These are phyloP conservation scores for Claviceps cyperi DNA, from an alignment of 2,329 filamentous ascomycete genomes.

Conservation along the genomic window DNA sequence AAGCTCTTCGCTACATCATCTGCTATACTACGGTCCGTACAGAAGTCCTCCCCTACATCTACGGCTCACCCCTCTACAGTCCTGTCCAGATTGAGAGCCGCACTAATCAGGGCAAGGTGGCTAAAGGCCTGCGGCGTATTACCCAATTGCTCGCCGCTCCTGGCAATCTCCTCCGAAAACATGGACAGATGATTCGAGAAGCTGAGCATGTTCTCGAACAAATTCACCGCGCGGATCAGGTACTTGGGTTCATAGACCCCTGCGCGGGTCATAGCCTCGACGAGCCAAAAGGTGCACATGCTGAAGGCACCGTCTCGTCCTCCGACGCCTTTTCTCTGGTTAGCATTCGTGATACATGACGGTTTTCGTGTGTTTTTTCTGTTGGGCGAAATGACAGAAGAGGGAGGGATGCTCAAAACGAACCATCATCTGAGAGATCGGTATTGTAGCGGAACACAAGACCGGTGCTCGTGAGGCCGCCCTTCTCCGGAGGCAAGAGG, in stretches of 20 bases:
- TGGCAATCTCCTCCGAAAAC: slow-evolving; percentile 66
- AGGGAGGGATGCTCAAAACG: not conserved
- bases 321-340: slow-evolving; percentile 41
- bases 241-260: slow-evolving; percentile 51
- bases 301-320: slow-evolving; percentile 63
- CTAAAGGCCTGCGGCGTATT: slow-evolving; percentile 72
- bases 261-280: slow-evolving; percentile 62
- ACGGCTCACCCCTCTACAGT: slow-evolving; percentile 17
- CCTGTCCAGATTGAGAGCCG: slow-evolving; percentile 60
- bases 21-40: too few relatives aligned
- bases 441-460: slow-evolving; percentile 66
- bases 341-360: not conserved
- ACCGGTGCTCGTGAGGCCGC: slow-evolving; percentile 59
- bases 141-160: slow-evolving; percentile 61
- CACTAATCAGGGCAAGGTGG: slow-evolving; percentile 60
- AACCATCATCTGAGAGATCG: slow-evolving; percentile 53
- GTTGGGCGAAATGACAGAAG: not conserved
- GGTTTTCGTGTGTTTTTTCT: not conserved
- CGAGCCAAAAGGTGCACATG: slow-evolving; percentile 76
- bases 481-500: slow-evolving; percentile 56
- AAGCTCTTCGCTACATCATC: too few relatives aligned
- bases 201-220: slow-evolving; percentile 65
- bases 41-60: slow-evolving; percentile 2
- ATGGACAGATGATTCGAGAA: slow-evolving; percentile 67
- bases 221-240: slow-evolving; percentile 43